Evolutionary conservation across 768 basidiomycete species (phyloP), one percentile per base, ranked within the genome.

Genomic region (Psilocybe cubensis): DNA sequence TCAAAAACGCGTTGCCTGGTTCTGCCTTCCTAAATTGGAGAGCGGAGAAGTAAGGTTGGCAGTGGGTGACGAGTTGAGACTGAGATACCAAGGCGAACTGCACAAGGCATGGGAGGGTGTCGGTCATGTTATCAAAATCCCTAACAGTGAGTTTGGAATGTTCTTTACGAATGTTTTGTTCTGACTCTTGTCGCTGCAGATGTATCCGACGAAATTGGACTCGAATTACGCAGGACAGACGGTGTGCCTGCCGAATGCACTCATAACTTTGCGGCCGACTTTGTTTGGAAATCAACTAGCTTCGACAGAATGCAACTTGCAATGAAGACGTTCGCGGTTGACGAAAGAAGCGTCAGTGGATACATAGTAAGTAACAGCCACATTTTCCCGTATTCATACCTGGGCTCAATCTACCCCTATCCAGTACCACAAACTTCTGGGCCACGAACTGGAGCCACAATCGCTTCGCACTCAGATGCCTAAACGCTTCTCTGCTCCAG

Each of bases 241-340:
- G 94, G 94, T 14, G 95, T 96, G 6, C 97, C 97, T 4, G 86
- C 89, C 17, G 96, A 98, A 28, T 86, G 94, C 73, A 94, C 94
- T 0, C 94, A 96, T 69, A 92, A 93, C 64, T 98, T 97, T 67
- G 88, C 92, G 0, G 97, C 90, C n/a, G 97, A 99, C 72, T 99
- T 98, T 67, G 96, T 99, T 4, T 99, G 97, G 97, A 99, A 99
- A 74, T 96, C 95, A 4, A 99, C 97, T 1, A 98, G 96, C 72
- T 99, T 99, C 67, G 97, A 99, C 72, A 83, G 97, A 47, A 99
- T 99, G 97, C 97, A 99, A 70, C 82, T 94, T 29, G 96, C 97
- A 0, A 98, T 99, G 96, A 98, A 98, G 83, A 98, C 96, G 1
- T 99, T 99, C 69, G 97, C 97, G 7, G 91, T 99, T 17, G 97